Conservation (phyloP, 2,329 filamentous ascomycete genomes). For the Claviceps pazoutovae region DNA sequence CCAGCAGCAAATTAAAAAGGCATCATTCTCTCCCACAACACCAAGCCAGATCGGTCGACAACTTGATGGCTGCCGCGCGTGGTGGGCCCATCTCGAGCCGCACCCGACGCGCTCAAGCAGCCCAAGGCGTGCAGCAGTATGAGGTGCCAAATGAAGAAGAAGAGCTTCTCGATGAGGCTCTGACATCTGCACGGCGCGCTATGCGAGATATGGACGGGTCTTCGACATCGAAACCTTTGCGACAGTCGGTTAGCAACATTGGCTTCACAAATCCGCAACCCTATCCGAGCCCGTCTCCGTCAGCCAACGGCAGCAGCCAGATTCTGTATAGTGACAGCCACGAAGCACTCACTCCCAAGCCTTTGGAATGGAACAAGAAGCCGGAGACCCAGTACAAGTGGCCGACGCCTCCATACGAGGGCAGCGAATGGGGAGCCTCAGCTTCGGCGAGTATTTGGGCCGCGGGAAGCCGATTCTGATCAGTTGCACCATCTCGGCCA, state of each 20-base stretch:
- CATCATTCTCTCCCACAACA: slow-evolving; percentile 52
- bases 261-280: slow-evolving; percentile 36
- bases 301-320: slow-evolving; percentile 71
- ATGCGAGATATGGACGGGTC: slow-evolving; percentile 55
- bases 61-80: slow-evolving; percentile 41
- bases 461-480: slow-evolving; percentile 48
- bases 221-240: slow-evolving; percentile 24
- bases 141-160: slow-evolving; percentile 95
- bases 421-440: slow-evolving; percentile 78
- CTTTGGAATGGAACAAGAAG: slow-evolving; percentile 53
- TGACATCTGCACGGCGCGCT: slow-evolving; percentile 62
- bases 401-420: slow-evolving; percentile 92
- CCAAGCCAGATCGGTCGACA: slow-evolving; percentile 50
- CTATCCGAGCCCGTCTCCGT: slow-evolving; percentile 57
- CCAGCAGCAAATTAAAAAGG: slow-evolving; percentile 42
- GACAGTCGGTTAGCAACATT: slow-evolving; percentile 52
- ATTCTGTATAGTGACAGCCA: slow-evolving; percentile 57
- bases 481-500: no score
- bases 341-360: slow-evolving; percentile 51
- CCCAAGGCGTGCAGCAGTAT: slow-evolving; percentile 66
- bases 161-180: slow-evolving; percentile 80
- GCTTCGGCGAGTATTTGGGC: slow-evolving; percentile 72
- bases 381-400: slow-evolving; percentile 51
- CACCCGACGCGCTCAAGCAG: slow-evolving; percentile 63
- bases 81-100: slow-evolving; percentile 59